Conservation (phyloP, 495 filamentous ascomycete genomes). For the Bathelium albidoporum region DNA sequence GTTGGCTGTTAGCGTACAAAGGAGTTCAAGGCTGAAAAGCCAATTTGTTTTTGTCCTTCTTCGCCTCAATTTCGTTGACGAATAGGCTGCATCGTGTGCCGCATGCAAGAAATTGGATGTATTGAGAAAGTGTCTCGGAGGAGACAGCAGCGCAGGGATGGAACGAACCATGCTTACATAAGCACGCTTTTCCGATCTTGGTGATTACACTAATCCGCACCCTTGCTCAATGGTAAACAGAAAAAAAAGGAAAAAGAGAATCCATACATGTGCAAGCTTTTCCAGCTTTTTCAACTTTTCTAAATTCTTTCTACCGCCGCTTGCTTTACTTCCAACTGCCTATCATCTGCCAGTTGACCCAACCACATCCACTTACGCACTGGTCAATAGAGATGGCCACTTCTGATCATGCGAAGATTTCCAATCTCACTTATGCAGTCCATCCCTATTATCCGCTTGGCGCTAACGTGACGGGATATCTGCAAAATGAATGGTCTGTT, state of each 20-base stretch:
- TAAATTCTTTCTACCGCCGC: too few species aligned
- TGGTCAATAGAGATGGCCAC: neutral
- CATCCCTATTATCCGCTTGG: constrained; percentile 68
- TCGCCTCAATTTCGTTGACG: too few species aligned
- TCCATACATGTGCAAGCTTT: neutral
- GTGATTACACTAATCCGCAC: neutral
- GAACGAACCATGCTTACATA: neutral
- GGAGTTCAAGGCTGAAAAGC: neutral
- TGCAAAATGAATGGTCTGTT: constrained; percentile 45
- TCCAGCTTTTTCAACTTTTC: too few species aligned
- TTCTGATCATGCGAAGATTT: neutral
- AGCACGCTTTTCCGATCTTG: neutral
- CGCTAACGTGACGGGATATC: constrained; percentile 50
- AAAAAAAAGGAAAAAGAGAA: neutral
- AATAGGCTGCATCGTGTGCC: too few species aligned
- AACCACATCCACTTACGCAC: too few species aligned
- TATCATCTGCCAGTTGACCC: neutral
- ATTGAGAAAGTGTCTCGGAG: too few species aligned
- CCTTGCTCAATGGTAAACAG: neutral
- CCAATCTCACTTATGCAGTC: neutral
- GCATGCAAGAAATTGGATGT: too few species aligned
- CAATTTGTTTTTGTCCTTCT: neutral
- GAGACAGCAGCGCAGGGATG: neutral
- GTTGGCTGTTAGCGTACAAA: neutral
- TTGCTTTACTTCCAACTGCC: neutral